Percentiles rank a stretch among this genome's conserved stretches.
phyloP scores from a whole-genome alignment of 495 filamentous ascomycete genomes.

The Penicillium riverlandense region DNA sequence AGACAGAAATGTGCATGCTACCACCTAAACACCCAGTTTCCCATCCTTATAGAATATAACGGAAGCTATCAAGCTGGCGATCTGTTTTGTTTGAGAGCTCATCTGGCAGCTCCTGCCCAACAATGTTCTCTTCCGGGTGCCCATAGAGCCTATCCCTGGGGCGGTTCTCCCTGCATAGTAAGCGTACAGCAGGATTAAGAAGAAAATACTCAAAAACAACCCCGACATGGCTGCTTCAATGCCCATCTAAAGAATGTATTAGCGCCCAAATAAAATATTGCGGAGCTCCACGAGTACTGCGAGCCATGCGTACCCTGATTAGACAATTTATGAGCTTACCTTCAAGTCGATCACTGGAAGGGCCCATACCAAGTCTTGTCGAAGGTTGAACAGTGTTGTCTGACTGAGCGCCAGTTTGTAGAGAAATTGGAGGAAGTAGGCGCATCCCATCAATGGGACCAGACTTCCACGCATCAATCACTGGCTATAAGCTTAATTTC shows the following conservation, averaged over 20 bases:
- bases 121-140: slow-evolving; percentile 12
- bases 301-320: slow-evolving; percentile 25
- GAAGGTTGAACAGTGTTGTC: slow-evolving; percentile 40
- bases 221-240: slow-evolving; percentile 27
- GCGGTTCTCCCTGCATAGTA: slow-evolving; percentile 26
- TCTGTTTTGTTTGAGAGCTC: slow-evolving; percentile 31
- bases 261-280: slow-evolving; percentile 35
- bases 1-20: no score
- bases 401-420: slow-evolving; percentile 50
- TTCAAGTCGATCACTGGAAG: neutral
- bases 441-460: slow-evolving; percentile 33
- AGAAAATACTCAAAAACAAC: slow-evolving; percentile 18
- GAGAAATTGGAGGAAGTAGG: slow-evolving; percentile 43
- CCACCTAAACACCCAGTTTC: no score
- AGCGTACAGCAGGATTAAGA: slow-evolving; percentile 14
- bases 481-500: neutral
- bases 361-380: slow-evolving; percentile 25
- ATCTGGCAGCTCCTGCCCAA: slow-evolving; percentile 16
- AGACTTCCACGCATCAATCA: slow-evolving; percentile 14
- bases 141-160: slow-evolving; percentile 22
- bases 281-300: slow-evolving; percentile 42
- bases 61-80: slow-evolving; percentile 27
- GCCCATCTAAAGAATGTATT: slow-evolving; percentile 18
- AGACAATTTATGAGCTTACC: neutral
- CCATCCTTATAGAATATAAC: slow-evolving; percentile 15